Evolutionary conservation across 495 filamentous ascomycete genomes (phyloP).

Genomic region (Darksidea phi): DNA sequence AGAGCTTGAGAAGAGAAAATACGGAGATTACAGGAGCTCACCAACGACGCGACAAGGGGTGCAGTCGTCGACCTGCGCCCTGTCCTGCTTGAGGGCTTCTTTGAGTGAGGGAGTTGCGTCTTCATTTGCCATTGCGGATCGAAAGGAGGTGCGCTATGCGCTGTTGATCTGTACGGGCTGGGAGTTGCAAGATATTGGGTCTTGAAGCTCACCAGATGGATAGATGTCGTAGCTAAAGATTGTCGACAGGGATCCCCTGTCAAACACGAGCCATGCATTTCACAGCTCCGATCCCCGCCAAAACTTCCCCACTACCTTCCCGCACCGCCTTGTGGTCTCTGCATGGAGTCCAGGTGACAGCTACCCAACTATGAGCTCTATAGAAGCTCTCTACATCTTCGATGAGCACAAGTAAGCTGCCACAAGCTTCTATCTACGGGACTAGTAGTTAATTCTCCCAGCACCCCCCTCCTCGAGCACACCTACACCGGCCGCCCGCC

Average conservation of each 20-base stretch:
- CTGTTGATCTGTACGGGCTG: no score
- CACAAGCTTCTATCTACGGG: not conserved
- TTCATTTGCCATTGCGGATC: not conserved
- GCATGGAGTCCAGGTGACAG: conserved; percentile 13
- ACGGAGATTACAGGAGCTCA: conserved; percentile 20
- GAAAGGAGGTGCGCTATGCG: not conserved
- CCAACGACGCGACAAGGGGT: conserved; percentile 44
- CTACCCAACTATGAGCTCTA: conserved; percentile 53
- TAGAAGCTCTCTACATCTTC: conserved; percentile 95
- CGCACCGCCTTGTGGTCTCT: not conserved
- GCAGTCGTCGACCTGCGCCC: conserved; percentile 40
- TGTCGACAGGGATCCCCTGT: conserved; percentile 9
- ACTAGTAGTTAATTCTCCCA: conserved; percentile 45
- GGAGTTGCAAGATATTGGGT: no score
- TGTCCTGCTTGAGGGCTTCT: conserved; percentile 31
- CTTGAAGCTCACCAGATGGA: no score
- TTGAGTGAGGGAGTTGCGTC: conserved; percentile 15
- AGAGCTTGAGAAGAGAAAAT: not conserved
- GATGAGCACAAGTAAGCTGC: conserved; percentile 76
- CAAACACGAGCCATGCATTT: conserved; percentile 5
- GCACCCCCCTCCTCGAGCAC: conserved; percentile 65
- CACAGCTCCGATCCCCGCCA: conserved; percentile 21
- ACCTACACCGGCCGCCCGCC: conserved; percentile 73
- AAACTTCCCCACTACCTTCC: conserved; percentile 4
- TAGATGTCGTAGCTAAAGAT: not conserved